A percentile compares a stretch with the other conserved stretches of the same genome.
Evolutionary conservation across 2,329 filamentous ascomycete genomes (phyloP).

Genomic region (Hirsutella minnesotensis): DNA sequence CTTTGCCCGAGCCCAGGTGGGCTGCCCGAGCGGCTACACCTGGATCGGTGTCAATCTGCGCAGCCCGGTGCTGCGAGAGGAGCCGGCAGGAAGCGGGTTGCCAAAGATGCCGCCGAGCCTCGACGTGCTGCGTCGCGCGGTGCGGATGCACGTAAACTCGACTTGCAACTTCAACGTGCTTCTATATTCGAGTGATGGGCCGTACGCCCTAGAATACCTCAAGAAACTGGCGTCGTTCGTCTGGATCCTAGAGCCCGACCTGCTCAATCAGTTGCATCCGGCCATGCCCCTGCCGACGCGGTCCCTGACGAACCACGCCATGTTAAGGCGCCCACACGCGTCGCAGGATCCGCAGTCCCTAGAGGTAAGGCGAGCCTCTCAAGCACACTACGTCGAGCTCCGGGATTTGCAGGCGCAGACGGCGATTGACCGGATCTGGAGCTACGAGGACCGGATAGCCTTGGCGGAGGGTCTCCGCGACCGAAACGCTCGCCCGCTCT

Average conservation of each 20-base stretch:
- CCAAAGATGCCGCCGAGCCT: slow-evolving; percentile 1
- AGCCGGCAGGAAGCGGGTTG: background rate
- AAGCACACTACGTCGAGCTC: background rate
- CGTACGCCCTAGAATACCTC: slow-evolving; percentile 1
- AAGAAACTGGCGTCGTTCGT: slow-evolving; percentile 8
- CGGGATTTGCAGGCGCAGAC: slow-evolving; percentile 1
- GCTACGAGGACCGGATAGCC: background rate
- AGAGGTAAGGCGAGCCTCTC: background rate
- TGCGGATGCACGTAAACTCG: slow-evolving; percentile 13
- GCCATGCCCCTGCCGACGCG: background rate
- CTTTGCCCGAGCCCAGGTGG: slow-evolving; percentile 2
- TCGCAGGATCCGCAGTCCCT: no score
- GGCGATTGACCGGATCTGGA: slow-evolving; percentile 4
- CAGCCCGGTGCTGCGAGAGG: slow-evolving; percentile 6
- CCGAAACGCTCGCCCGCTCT: background rate
- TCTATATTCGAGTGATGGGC: background rate
- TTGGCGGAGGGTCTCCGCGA: background rate
- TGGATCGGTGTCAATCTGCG: slow-evolving; percentile 15
- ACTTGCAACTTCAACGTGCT: slow-evolving; percentile 10
- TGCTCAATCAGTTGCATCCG: slow-evolving; percentile 3
- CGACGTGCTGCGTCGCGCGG: slow-evolving; percentile 4
- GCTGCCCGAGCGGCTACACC: slow-evolving; percentile 11
- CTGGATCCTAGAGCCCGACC: slow-evolving; percentile 6
- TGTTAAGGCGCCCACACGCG: no score
- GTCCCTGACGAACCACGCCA: background rate